Percentiles rank a stretch among this genome's conserved stretches.
Conservation (phyloP, 1,139 yeast genomes). For the Pichia sp. region DNA sequence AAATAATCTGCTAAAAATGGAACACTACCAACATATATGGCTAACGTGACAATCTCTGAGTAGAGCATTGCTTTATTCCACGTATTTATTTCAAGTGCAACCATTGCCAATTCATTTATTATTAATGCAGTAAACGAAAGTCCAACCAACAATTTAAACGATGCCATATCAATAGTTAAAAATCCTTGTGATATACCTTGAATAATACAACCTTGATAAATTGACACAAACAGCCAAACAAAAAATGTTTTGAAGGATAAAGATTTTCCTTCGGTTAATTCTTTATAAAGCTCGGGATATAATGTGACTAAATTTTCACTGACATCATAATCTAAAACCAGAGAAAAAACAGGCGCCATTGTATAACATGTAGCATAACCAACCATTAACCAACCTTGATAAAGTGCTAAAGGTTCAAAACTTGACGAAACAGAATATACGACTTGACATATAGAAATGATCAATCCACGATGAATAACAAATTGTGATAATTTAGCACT, state of each 20-base stretch:
- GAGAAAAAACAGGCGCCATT: slow-evolving; percentile 96
- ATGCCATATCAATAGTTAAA: slow-evolving; percentile 49
- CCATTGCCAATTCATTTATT: slow-evolving; percentile 87
- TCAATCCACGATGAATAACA: slow-evolving; percentile 90
- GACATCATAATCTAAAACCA: slow-evolving; percentile 87
- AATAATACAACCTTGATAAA: slow-evolving; percentile 80
- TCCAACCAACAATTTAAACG: slow-evolving; percentile 74
- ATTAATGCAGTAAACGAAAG: slow-evolving; percentile 76
- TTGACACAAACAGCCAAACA: slow-evolving; percentile 82
- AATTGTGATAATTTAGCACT: slow-evolving; percentile 94
- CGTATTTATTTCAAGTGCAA: slow-evolving; percentile 81
- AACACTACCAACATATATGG: slow-evolving; percentile 61
- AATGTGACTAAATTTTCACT: slow-evolving; percentile 82
- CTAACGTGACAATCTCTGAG: slow-evolving; percentile 65
- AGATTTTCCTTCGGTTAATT: slow-evolving; percentile 81
- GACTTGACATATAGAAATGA: slow-evolving; percentile 95
- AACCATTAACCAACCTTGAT: slow-evolving; percentile 96
- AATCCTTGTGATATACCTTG: slow-evolving; percentile 77
- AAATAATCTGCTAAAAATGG: slow-evolving; percentile 85
- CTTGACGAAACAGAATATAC: slow-evolving; percentile 80
- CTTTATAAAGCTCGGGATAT: slow-evolving; percentile 93
- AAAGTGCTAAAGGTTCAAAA: slow-evolving; percentile 90
- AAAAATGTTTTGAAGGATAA: slow-evolving; percentile 83
- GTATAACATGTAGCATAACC: slow-evolving; percentile 97
- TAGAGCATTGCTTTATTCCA: slow-evolving; percentile 81